Base-by-base conservation (phyloP, 257 asterid species). In the Gynochthodes officinalis region DNA sequence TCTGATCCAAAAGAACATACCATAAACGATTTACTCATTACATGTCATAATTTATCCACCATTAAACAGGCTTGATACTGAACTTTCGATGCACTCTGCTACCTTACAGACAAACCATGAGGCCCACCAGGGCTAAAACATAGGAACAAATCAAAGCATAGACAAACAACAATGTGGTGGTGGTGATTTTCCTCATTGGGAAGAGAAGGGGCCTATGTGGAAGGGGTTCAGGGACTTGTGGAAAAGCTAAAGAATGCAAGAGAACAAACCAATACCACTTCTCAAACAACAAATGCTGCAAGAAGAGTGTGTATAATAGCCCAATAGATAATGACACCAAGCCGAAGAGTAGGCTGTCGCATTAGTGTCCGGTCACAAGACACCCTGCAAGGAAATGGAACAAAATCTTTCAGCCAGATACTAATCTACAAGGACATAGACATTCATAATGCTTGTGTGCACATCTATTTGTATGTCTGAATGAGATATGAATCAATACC, bases 341-440 rank as follows among this genome's bases (percentile, higher is more conserved):
- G 99, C 37, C 99, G 90, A 72, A 94, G 76, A 74, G 96, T 89
- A 76, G 99, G 99, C 83, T 89, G 92, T 59, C 98, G 91, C 99
- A 91, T 91, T 69, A 94, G 80, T 67, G 99, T 87, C 67, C 99
- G 96, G 75, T 94, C 98, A 76, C 99, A 94, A 59, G 99, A 89
- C 77, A 91, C 84, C 99, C 99, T 94, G 84, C 19, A 75, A 53
- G 78, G 78, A 68, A 48, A 73, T 74, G n/a, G n/a, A 69, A 44
- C 6, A 76, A 65, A 71, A 78, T 58, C 25, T 2, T 16, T 68
- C n/a, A 60, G 44, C 54, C 46, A 60, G 35, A 61, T 68, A 65
- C 43, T 30, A 50, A 42, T 12, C 49, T 15, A 25, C 35, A 67
- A 19, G 39, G 49, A 65, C 2, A 11, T 4, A 46, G 7, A 18